Evolutionary conservation across 164 flowering plant species (phyloP).

Genomic region (Cinnamomum micranthum): DNA sequence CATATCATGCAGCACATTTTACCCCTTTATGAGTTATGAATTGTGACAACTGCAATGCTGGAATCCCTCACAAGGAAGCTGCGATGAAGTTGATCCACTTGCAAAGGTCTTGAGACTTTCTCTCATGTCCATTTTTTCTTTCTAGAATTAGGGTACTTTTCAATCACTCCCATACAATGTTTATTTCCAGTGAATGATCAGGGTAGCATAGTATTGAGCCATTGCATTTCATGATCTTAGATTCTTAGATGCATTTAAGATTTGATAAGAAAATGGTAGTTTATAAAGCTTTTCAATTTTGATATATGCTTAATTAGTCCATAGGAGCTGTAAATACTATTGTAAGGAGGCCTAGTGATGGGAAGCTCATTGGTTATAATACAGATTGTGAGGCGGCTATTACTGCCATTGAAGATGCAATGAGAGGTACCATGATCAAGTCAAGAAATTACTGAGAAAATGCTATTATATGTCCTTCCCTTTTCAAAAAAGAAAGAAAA

Average conservation of each 20-base stretch:
- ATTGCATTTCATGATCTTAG: not conserved
- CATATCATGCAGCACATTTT: no score
- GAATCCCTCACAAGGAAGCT: constrained; percentile 57
- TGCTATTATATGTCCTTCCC: no score
- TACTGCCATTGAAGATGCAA: constrained; percentile 62
- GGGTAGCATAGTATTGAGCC: not conserved
- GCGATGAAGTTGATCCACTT: constrained; percentile 54
- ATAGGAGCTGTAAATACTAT: constrained; percentile 76
- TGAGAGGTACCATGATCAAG: constrained; percentile 32
- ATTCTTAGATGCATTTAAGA: not conserved
- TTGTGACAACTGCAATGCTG: constrained; percentile 22
- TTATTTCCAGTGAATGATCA: not conserved
- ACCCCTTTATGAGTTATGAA: no score
- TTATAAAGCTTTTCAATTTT: not conserved
- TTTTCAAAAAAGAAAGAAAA: no score
- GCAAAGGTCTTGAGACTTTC: constrained; percentile 36
- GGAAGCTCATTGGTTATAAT: constrained; percentile 65
- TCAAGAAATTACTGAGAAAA: no score
- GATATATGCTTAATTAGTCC: constrained; percentile 29
- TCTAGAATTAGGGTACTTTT: not conserved
- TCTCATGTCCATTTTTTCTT: not conserved
- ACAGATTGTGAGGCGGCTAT: constrained; percentile 69
- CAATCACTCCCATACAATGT: no score
- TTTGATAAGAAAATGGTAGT: no score
- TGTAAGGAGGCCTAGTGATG: constrained; percentile 50